Base-by-base conservation (phyloP, 768 basidiomycete species). In the Phlebiopsis flavidoalba region DNA sequence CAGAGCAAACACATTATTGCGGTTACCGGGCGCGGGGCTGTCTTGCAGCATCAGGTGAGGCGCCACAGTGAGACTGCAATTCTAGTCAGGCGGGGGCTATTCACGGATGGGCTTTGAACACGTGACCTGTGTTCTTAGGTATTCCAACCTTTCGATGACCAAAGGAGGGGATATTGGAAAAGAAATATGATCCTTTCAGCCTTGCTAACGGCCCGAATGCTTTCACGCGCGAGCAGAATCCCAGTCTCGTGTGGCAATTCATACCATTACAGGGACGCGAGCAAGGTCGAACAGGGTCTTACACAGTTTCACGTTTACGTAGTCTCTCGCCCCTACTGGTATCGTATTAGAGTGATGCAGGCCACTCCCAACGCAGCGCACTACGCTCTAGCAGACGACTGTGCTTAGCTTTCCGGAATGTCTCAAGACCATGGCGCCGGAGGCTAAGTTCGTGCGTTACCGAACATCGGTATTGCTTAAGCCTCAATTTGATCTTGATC, bases 221-320 rank as follows among this genome's bases (percentile, higher is more conserved):
- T 0, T 87, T 86, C 69, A 50, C 62, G 1, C n/a, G n/a, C n/a
- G n/a, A n/a, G n/a, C 63, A 72, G 21, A 74, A 82, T 57, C 84
- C 83, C 0, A 78, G 77, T 15, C 70, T 76, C 3, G 79, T 82
- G 2, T 86, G 84, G 85, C 82, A 87, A 64, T 87, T 87, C 66
- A n/a, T 87, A 86, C 63, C 85, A 87, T 63, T 81, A 83, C 59
- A 74, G 85, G n/a, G n/a, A n/a, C n/a, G n/a, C 73, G 85, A 57
- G 77, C 80, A 71, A 74, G 66, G 83, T 83, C 57, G n/a, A n/a
- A n/a, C n/a, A n/a, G n/a, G 21, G 17, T 37, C 51, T 33, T 33
- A 15, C 31, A 35, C 21, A 59, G 48, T 59, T n/a, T 57, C 40
- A 2, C 12, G 35, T 49, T 17, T 22, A 6, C 46, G 46, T 5